These are phyloP conservation scores for Brassica hybrid DNA, from an alignment of 441 rosid genomes.

Conservation along the genomic window DNA sequence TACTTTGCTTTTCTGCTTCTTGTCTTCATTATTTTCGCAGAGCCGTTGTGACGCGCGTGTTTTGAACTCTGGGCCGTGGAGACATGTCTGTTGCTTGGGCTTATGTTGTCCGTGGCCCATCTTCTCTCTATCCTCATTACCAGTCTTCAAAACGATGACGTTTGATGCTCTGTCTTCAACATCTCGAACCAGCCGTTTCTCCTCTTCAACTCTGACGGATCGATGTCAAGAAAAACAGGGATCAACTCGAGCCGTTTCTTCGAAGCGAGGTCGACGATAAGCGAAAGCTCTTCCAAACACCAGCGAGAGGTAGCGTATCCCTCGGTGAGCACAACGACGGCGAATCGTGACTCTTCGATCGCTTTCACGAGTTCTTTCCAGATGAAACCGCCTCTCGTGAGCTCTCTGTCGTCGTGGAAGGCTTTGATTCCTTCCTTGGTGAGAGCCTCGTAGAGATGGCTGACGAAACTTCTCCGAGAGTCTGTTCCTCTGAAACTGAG, in stretches of 20 bases:
- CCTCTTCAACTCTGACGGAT: slow-evolving; percentile 19
- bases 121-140: no score
- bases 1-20: no score
- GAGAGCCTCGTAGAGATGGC: slow-evolving; percentile 27
- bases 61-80: no score
- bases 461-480: not conserved
- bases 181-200: slow-evolving; percentile 13
- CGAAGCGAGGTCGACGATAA: slow-evolving; percentile 15
- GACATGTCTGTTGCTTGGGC: no score
- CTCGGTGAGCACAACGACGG: slow-evolving; percentile 33
- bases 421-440: not conserved
- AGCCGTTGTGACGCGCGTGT: no score
- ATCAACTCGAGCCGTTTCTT: slow-evolving; percentile 7
- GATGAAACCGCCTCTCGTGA: slow-evolving; percentile 1
- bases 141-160: no score
- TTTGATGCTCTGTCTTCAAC: no score
- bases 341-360: slow-evolving; percentile 37
- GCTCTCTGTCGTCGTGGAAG: slow-evolving; percentile 19
- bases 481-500: slow-evolving; percentile 29
- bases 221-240: slow-evolving; percentile 33
- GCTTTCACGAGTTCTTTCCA: slow-evolving; percentile 9
- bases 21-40: no score
- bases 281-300: slow-evolving; percentile 35
- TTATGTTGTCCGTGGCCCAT: no score
- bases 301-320: slow-evolving; percentile 28